A percentile compares a stretch with the other conserved stretches of the same genome.
Conservation (phyloP, 2,329 filamentous ascomycete species). For the Botrytis pseudocinerea region DNA sequence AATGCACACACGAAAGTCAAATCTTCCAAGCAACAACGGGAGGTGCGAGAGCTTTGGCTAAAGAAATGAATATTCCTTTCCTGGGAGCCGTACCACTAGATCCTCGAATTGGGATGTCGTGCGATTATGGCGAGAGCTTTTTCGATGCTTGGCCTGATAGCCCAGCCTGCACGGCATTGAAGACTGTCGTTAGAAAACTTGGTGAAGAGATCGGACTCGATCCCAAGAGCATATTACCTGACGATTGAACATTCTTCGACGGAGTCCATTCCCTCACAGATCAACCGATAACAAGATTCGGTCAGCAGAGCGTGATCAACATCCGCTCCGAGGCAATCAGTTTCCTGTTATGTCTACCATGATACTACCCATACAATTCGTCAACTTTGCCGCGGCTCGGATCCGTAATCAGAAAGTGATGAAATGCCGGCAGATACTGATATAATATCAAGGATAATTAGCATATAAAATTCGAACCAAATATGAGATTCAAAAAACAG, state of each 20-base stretch:
- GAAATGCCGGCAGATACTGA: neutral
- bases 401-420: neutral
- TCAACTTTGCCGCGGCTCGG: neutral
- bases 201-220: constrained; percentile 59
- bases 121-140: constrained; percentile 96
- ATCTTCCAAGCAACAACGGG: constrained; percentile 93
- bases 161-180: constrained; percentile 81
- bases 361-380: neutral
- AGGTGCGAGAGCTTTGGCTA: constrained; percentile 75
- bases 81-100: constrained; percentile 88
- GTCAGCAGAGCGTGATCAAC: neutral
- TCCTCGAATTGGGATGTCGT: constrained; percentile 91
- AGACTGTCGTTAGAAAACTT: constrained; percentile 74
- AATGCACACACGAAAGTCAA: constrained; percentile 76
- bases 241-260: constrained; percentile 13
- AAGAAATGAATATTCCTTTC: constrained; percentile 86
- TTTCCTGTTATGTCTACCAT: constrained; percentile 2
- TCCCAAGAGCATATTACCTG: constrained; percentile 18
- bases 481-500: neutral
- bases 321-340: neutral
- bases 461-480: neutral
- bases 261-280: neutral
- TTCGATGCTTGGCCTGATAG: constrained; percentile 93
- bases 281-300: neutral
- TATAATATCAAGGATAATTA: neutral